These are phyloP conservation scores for Haplosporangium gracile DNA, from an alignment of 192 early-diverging fungal genomes.

Conservation along the genomic window DNA sequence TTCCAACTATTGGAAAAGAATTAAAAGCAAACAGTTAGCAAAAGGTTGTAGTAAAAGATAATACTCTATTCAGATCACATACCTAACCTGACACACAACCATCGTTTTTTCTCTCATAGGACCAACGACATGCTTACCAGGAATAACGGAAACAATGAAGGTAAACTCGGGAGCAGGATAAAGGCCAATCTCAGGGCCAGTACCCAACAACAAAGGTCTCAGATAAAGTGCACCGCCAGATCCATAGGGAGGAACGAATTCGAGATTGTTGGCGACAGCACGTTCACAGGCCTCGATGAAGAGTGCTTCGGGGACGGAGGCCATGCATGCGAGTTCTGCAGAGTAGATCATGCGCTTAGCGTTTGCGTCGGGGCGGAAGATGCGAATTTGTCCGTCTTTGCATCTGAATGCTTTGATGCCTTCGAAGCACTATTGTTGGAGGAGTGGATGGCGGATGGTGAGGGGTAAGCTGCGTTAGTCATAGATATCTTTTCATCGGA, in stretches of 20 bases:
- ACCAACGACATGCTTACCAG: constrained; percentile 20
- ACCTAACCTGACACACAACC: neutral
- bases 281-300: constrained; percentile 72
- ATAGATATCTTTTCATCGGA: neutral
- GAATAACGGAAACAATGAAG: constrained; percentile 74
- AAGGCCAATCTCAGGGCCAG: constrained; percentile 76
- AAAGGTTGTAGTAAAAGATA: too few relatives aligned
- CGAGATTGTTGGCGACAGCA: constrained; percentile 73
- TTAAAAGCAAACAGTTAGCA: neutral
- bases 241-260: constrained; percentile 80
- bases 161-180: constrained; percentile 67
- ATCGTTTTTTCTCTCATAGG: neutral
- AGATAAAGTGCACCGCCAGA: constrained; percentile 79
- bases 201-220: constrained; percentile 78
- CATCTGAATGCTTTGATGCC: constrained; percentile 84
- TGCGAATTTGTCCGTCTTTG: constrained; percentile 74
- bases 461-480: neutral
- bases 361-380: constrained; percentile 81
- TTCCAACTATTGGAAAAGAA: constrained; percentile 61
- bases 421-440: constrained; percentile 73
- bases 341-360: constrained; percentile 69
- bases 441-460: neutral
- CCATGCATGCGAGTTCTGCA: constrained; percentile 72
- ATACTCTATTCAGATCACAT: too few relatives aligned
- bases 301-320: constrained; percentile 67